A percentile compares a stretch with the other conserved stretches of the same genome.
phyloP scores from a whole-genome alignment of 129 eudicot genomes.

The Artemisia annua region DNA sequence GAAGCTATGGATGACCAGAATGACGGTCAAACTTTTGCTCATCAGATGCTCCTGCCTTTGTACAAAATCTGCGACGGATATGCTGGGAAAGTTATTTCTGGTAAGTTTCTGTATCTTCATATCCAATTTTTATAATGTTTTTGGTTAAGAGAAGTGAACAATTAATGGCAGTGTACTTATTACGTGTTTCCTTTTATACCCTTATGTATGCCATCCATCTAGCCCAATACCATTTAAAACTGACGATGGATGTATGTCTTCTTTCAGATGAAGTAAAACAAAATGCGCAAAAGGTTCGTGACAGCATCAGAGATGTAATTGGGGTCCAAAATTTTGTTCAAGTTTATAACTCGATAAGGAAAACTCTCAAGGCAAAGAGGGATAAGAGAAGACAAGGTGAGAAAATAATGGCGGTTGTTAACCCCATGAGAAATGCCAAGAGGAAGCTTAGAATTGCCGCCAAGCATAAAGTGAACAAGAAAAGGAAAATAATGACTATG shows the following conservation, averaged over 20 bases:
- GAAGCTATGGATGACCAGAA: conserved; percentile 28
- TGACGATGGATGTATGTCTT: conserved; percentile 1
- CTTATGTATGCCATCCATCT: neutral
- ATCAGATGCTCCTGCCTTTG: conserved; percentile 66
- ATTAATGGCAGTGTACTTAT: neutral
- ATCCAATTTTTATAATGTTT: neutral
- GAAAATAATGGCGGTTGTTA: conserved; percentile 72
- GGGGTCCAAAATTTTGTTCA: conserved; percentile 51
- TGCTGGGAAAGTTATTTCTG: conserved; percentile 75
- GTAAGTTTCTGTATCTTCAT: conserved; percentile 32
- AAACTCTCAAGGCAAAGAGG: conserved; percentile 64
- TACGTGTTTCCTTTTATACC: conserved; percentile 8
- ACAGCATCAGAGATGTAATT: conserved; percentile 43
- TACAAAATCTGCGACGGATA: conserved; percentile 83
- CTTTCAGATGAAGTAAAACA: conserved; percentile 65
- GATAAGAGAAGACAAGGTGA: conserved; percentile 74
- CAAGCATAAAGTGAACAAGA: conserved; percentile 74
- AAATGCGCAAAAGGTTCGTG: conserved; percentile 55
- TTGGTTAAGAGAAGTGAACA: neutral
- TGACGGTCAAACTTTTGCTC: conserved; percentile 46
- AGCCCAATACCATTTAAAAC: neutral
- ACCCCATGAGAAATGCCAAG: conserved; percentile 79
- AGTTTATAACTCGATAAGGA: conserved; percentile 50
- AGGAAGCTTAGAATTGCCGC: conserved; percentile 71
- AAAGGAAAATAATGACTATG: conserved; percentile 73